phyloP scores from a whole-genome alignment of 495 filamentous ascomycete species.

The Lasiosphaeria hispida region DNA sequence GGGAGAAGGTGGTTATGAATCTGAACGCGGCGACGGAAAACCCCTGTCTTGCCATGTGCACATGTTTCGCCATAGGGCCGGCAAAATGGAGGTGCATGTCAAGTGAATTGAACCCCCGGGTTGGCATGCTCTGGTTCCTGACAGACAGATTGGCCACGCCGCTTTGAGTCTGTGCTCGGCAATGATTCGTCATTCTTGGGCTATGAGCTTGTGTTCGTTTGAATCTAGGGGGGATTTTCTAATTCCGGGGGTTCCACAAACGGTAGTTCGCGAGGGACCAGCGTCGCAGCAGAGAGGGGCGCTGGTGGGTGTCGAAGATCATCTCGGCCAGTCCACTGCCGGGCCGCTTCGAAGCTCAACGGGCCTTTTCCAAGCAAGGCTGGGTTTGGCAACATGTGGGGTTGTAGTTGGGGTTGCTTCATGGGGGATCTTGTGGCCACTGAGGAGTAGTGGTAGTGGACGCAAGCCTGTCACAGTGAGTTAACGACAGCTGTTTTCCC shows the following conservation, averaged over 20 bases:
- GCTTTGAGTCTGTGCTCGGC: slow-evolving; percentile 13
- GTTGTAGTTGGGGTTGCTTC: slow-evolving; percentile 23
- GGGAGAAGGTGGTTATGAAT: too few species aligned
- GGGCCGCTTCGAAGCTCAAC: slow-evolving; percentile 20
- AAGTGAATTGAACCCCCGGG: slow-evolving; percentile 13
- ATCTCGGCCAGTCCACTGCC: slow-evolving; percentile 15
- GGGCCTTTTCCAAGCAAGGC: not conserved
- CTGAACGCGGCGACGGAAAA: not conserved
- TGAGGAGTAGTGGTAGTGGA: slow-evolving; percentile 10
- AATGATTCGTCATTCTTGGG: slow-evolving; percentile 17
- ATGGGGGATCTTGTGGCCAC: slow-evolving; percentile 1
- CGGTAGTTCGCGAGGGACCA: not conserved
- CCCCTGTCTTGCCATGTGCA: slow-evolving; percentile 33
- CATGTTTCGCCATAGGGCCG: slow-evolving; percentile 29
- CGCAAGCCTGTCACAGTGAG: too few species aligned
- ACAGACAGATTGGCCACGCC: not conserved
- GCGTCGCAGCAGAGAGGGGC: not conserved
- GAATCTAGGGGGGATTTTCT: not conserved
- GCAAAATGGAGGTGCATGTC: slow-evolving; percentile 28
- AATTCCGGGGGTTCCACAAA: slow-evolving; percentile 1
- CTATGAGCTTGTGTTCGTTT: not conserved
- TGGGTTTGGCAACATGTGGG: slow-evolving; percentile 27
- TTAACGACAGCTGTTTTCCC: too few species aligned
- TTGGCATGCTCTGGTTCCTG: slow-evolving; percentile 18
- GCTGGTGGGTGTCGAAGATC: slow-evolving; percentile 5